Conservation (phyloP, 2,329 filamentous ascomycete genomes). For the Microdochium paspali region DNA sequence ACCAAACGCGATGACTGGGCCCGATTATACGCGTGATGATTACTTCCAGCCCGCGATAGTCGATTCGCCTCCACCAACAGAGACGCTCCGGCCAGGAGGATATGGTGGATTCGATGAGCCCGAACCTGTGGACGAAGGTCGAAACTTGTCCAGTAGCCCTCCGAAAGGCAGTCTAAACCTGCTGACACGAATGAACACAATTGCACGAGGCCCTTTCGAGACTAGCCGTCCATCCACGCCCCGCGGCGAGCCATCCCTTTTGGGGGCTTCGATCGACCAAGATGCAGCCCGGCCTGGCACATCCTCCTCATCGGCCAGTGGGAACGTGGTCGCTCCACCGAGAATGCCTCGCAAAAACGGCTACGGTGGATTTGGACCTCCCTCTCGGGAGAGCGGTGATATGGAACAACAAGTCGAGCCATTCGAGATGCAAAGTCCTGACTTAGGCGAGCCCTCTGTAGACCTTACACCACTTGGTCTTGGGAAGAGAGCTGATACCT, state of each 20-base stretch:
- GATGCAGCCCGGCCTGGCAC: constrained; percentile 13
- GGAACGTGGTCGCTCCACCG: constrained; percentile 22
- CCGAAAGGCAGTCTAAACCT: constrained; percentile 30
- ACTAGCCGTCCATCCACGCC: constrained; percentile 23
- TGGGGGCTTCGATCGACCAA: not conserved
- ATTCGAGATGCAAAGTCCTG: not conserved
- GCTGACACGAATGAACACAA: constrained; percentile 53
- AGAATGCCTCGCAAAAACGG: constrained; percentile 38
- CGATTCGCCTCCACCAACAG: constrained; percentile 27
- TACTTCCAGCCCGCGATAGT: constrained; percentile 37
- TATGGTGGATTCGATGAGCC: constrained; percentile 38
- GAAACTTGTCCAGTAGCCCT: constrained; percentile 39
- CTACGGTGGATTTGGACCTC: constrained; percentile 49
- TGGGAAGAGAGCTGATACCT: constrained; percentile 41
- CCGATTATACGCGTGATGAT: constrained; percentile 31
- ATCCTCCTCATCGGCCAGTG: constrained; percentile 20
- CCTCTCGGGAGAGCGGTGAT: constrained; percentile 25
- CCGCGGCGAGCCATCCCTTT: not conserved
- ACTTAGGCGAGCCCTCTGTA: not conserved
- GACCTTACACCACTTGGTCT: constrained; percentile 23
- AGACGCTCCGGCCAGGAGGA: constrained; percentile 30
- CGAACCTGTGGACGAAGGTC: constrained; percentile 25
- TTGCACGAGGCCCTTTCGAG: constrained; percentile 59
- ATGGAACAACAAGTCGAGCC: constrained; percentile 11
- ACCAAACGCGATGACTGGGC: constrained; percentile 33